Base-by-base conservation (phyloP, 2,329 filamentous ascomycete species). In the Elsinoe australis region DNA sequence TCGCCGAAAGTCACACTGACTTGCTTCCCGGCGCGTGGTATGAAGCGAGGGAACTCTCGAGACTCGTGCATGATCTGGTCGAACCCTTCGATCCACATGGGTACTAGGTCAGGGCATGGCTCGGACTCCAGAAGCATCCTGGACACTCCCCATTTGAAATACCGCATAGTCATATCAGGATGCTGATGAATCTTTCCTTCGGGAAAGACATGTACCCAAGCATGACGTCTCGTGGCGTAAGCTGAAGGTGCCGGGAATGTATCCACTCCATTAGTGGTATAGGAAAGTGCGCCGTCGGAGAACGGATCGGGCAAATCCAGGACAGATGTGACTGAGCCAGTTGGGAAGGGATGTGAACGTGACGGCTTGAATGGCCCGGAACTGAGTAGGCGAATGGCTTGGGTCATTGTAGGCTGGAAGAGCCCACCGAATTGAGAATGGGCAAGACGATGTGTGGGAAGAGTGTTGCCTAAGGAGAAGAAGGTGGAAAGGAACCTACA, bases 111-210 rank as follows among this genome's bases (percentile, higher is more conserved):
- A 0, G 92, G 92, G 53, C 85, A 82, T 2, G 87, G 87, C 41
- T 90, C 85, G 38, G 83, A 79, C 66, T 98, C 92, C 38, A 98
- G 78, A 50, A 98, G 92, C 50, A 96, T 74, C 2, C 92, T 80
- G 5, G 90, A 87, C 1, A 96, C 75, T 1, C 92, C 92, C 92
- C 92, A 98, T 71, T 95, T 95, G 78, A 96, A 96, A 69, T 98
- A 98, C 22, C 92, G 84, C 73, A 96, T 82, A 5, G 82, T 79
- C 58, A 81, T 80, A 33, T 80, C 71, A 1, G 83, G 77, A 55
- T 87, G 82, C 68, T 98, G 92, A 66, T 96, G 89, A 36, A 95
- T 87, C 65, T 85, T 87, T 39, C 88, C 92, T 67, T 98, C 92
- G 9, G 92, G 92, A 65, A 96, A 96, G 48, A 96, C 83, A 65